Base-by-base conservation (phyloP, 2,329 filamentous ascomycete genomes). In the Scytalidium sp. region DNA sequence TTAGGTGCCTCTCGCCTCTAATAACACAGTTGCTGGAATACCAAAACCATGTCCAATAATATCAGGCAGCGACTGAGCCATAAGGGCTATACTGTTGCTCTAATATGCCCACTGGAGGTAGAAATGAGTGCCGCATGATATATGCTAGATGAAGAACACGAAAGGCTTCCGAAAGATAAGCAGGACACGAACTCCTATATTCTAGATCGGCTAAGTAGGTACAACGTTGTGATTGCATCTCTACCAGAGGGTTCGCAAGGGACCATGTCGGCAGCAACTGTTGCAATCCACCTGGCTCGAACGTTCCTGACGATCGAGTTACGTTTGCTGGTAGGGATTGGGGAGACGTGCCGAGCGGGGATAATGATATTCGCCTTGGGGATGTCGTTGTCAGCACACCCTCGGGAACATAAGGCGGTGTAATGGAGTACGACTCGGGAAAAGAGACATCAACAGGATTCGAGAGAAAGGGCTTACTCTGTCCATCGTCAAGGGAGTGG, bases 191-290 rank as follows among this genome's bases (percentile, higher is more conserved):
- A 8, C 25, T 29, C 13, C 25, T 64, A 64, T 39, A 56, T 46
- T 6, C 45, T 63, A 3, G 62, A 60, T 5, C 47, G 48, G 13
- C 50, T 64, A 9, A 49, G 52, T 5, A 41, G 46, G 11, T 55
- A 62, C 44, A 63, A 62, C 43, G 54, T 62, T 20, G 57, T 60
- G 10, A 45, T 63, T 17, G 56, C 59, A 4, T 57, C 43, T 48
- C 49, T 59, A 13, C 52, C 50, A 39, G 47, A 40, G 3, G 55
- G 58, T 6, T 47, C 49, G 11, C 52, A 54, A 45, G 59, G 57
- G 17, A 61, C 49, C 22, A 51, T 23, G 8, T 55, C 56, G 19
- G 55, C 55, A 17, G 50, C 57, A 15, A 47, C 27, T n/a, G 49
- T 58, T 13, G 51, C 54, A 7, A 49, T 40, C 4, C 51, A 58